Evolutionary conservation across 768 basidiomycete genomes (phyloP), one percentile per base, ranked within the genome.

Genomic region (Serpula lacrymans): DNA sequence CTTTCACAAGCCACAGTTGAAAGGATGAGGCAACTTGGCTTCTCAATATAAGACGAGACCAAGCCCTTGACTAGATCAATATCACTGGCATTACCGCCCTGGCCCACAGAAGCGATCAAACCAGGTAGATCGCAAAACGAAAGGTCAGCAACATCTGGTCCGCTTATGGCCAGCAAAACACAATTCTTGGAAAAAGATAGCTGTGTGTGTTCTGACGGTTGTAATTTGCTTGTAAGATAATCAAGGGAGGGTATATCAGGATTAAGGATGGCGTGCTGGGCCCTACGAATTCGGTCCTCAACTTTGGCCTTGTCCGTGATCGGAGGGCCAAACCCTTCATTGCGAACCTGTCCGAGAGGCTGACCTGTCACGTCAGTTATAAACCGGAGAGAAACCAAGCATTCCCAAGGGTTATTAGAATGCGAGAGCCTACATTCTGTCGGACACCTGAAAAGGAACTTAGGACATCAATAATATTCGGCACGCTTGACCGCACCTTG

Each of bases 101-200:
- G 54, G 3, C 75, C 68, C 3, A 78, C 74, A 18, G 71, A 78
- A 0, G 75, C 79, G 38, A 84, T 84, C 17, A 84, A 61, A 27
- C 81, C 79, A 3, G 82, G 82, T 1, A 84, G 59, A 54, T 84
- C 81, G 24, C 74, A 75, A 44, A 84, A 83, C 0, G 78, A 81
- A 9, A 84, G 66, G 46, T 84, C 81, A 0, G 77, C 75, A 9
- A 84, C 70, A 22, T 75, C 72, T 0, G 70, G 66, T 0, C 82
- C 81, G 28, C 72, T 75, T 20, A 84, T 80, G 41, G 75, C 69
- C 33, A 84, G 49, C 0, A 74, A 78, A 11, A 83, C 74, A 26
- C 65, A 75, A 37, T 80, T 79, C 9, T 46, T 68, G 0, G 82
- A 82, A 44, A 84, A 84, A 4, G 66, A 55, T 1, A 55, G 43